Conservation (phyloP, 805 yeast genomes). For the Candida saitoana region DNA sequence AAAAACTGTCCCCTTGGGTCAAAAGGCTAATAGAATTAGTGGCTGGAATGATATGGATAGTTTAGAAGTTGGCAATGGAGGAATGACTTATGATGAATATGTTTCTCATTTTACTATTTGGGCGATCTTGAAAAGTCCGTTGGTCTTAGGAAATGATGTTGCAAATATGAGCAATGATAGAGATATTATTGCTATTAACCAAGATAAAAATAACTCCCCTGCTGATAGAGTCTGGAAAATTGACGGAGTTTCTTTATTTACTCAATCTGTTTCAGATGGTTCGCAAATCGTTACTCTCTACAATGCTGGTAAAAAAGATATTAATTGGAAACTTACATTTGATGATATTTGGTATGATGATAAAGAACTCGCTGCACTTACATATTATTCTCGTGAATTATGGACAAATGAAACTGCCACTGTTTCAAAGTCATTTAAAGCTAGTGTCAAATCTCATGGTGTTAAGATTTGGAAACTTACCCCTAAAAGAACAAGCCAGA, state of each 20-base stretch:
- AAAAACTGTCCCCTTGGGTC: conserved; percentile 23
- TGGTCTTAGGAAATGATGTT: conserved; percentile 24
- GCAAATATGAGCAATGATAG: conserved; percentile 13
- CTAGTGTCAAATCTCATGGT: conserved; percentile 5
- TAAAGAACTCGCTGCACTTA: background rate
- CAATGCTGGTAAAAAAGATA: conserved; percentile 6
- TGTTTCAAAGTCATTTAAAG: background rate
- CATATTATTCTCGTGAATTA: conserved; percentile 4
- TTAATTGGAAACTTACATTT: conserved; percentile 2
- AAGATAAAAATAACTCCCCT: conserved; percentile 13
- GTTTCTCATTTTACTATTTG: conserved; percentile 25
- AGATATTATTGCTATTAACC: conserved; percentile 18
- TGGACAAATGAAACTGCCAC: conserved; percentile 10
- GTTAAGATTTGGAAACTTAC: conserved; percentile 7
- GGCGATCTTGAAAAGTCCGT: conserved; percentile 26
- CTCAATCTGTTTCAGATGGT: conserved; percentile 2
- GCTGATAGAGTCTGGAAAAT: conserved; percentile 9
- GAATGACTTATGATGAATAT: conserved; percentile 23
- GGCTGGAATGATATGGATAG: conserved; percentile 27
- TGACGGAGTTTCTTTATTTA: conserved; percentile 6
- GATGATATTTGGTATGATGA: conserved; percentile 7
- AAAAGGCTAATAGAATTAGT: conserved; percentile 15
- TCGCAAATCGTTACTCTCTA: conserved; percentile 6
- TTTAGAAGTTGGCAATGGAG: conserved; percentile 27
- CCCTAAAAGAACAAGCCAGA: too few relatives aligned